Evolutionary conservation across 345 rosid species (phyloP).

Genomic region (Schrenkiella parvula): DNA sequence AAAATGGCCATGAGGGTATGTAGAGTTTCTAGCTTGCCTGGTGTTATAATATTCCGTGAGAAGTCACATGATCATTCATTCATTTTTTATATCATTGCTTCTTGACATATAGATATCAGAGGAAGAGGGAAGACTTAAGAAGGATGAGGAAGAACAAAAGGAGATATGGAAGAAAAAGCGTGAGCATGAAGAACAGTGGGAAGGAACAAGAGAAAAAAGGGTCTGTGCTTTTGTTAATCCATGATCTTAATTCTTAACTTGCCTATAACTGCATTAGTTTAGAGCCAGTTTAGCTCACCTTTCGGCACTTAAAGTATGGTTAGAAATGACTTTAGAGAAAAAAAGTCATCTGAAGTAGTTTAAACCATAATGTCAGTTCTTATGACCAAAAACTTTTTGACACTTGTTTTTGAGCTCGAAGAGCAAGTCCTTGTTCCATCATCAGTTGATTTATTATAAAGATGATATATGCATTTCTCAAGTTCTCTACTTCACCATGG

Average conservation of each 20-base stretch:
- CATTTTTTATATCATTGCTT: conserved; percentile 13
- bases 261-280: not conserved
- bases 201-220: conserved; percentile 94
- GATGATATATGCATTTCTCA: not conserved
- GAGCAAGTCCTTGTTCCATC: not conserved
- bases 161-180: conserved; percentile 98
- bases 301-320: not conserved
- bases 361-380: not conserved
- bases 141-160: conserved; percentile 95
- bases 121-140: conserved; percentile 97
- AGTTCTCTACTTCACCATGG: not conserved
- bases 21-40: conserved; percentile 19
- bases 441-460: not conserved
- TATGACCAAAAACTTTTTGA: not conserved
- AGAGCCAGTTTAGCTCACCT: not conserved
- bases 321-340: not conserved
- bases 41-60: not conserved
- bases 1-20: conserved; percentile 98
- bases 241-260: not conserved
- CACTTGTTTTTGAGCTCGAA: not conserved
- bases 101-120: conserved; percentile 68
- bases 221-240: conserved; percentile 36
- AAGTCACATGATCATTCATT: not conserved
- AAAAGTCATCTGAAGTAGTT: not conserved
- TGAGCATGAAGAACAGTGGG: conserved; percentile 99